Evolutionary conservation across 2,329 filamentous ascomycete genomes (phyloP), one percentile per base, ranked within the genome.

Genomic region (Pseudopyricularia cyperi): DNA sequence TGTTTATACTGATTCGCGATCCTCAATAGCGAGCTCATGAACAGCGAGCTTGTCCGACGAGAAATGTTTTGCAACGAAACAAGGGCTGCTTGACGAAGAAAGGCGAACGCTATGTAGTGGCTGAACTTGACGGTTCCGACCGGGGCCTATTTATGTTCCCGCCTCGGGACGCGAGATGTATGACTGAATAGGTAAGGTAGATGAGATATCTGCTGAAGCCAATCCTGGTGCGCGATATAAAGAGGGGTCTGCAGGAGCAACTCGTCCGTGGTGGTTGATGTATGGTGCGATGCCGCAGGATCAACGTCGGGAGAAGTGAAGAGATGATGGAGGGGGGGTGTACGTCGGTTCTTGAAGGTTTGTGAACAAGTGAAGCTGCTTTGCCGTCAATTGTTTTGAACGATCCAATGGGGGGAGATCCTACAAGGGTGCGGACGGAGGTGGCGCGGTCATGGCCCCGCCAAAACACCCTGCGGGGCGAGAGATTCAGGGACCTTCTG

Each of bases 11-110:
- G 24, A 39, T 52, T 50, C 55, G 52, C 56, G 48, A 46, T 59
- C 68, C 63, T 71, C 65, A 71, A 59, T 71, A 71, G 62, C 68
- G 63, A 67, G 62, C 57, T 66, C 68, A 70, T 71, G 58, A 61
- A 63, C 47, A 34, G 48, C 49, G 22, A 22, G 26, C 28, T 30
- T 26, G 12, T 24, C 24, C 42, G 44, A 51, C 48, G 24, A 49
- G 51, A 47, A 49, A 12, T 17, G 17, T 8, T 12, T 48, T 17
- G 22, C 24, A 11, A 34, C 4, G 46, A 48, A 28, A 34, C 46
- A n/a, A 30, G 28, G 26, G 14, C 19, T 30, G 26, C 46, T 32
- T 12, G 14, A 32, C 14, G 28, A 6, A 33, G 15, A 30, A 39
- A 39, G 37, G 24, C 22, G 17, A 19, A 24, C 44, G 44, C 19